Conservation (phyloP, 495 filamentous ascomycete species). For the Trichodelitschia bisporula region DNA sequence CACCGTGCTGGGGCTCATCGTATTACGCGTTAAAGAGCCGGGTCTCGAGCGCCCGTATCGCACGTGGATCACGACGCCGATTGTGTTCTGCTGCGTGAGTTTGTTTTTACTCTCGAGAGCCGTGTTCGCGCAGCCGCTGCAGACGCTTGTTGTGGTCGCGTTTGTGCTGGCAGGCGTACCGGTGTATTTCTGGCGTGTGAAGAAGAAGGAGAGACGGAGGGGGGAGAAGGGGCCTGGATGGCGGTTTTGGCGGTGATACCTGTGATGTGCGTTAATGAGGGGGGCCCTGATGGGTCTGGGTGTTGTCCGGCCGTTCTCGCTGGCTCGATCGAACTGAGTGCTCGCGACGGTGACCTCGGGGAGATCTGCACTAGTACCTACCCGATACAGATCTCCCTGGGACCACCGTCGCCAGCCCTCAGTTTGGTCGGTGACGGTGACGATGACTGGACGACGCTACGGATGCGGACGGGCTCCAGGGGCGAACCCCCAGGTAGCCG, state of each 20-base stretch:
- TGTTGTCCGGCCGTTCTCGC: no score
- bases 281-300: no score
- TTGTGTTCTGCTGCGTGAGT: conserved; percentile 95
- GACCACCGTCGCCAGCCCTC: no score
- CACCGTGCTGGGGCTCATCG: conserved; percentile 78
- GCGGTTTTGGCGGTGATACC: conserved; percentile 36
- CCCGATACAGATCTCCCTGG: no score
- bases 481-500: no score
- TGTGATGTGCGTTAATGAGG: no score
- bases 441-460: no score
- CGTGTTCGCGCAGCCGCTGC: conserved; percentile 68
- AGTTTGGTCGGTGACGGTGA: no score
- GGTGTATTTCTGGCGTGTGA: conserved; percentile 70
- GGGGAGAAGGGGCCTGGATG: conserved; percentile 20
- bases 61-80: conserved; percentile 90
- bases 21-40: conserved; percentile 74
- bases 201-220: conserved; percentile 20
- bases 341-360: no score
- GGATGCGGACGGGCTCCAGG: no score
- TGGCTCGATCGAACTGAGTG: no score
- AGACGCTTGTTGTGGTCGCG: conserved; percentile 61
- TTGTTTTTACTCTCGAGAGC: conserved; percentile 73
- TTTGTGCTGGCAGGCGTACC: conserved; percentile 70
- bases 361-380: no score
- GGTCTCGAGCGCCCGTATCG: conserved; percentile 68